These are phyloP conservation scores for Dendrobium nobile DNA, from an alignment of 106 monocot species.

Conservation along the genomic window DNA sequence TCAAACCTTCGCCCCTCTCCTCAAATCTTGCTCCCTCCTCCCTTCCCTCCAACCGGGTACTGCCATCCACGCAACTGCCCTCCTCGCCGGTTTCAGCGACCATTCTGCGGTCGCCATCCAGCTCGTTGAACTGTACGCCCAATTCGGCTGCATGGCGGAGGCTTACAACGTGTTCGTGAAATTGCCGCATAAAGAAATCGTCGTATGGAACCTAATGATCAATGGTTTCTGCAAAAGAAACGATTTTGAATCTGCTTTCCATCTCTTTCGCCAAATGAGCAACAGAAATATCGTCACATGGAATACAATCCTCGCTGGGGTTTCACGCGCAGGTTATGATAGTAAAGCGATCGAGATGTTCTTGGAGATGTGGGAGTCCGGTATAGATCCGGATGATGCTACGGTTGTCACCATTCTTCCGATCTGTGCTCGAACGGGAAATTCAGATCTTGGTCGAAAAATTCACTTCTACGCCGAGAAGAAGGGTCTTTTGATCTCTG, in stretches of 20 bases:
- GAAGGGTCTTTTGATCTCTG: constrained; percentile 20
- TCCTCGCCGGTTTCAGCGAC: constrained; percentile 6
- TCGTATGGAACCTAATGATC: constrained; percentile 19
- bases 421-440: constrained; percentile 3
- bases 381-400: constrained; percentile 3
- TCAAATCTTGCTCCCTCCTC: constrained; percentile 12
- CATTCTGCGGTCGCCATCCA: constrained; percentile 9
- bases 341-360: neutral
- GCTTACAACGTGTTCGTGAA: constrained; percentile 45
- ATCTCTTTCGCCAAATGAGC: neutral
- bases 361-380: constrained; percentile 2
- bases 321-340: neutral
- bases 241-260: neutral
- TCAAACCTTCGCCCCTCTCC: constrained; percentile 15
- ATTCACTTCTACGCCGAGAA: constrained; percentile 42
- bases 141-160: neutral
- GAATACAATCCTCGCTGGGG: constrained; percentile 6
- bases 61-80: constrained; percentile 5
- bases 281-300: neutral
- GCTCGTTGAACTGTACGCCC: constrained; percentile 9
- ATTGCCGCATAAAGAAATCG: constrained; percentile 46
- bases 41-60: constrained; percentile 3
- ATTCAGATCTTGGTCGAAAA: constrained; percentile 26
- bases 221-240: constrained; percentile 1
- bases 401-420: constrained; percentile 4